phyloP scores from a whole-genome alignment of 2,329 filamentous ascomycete genomes.

The Lachnellula arida region DNA sequence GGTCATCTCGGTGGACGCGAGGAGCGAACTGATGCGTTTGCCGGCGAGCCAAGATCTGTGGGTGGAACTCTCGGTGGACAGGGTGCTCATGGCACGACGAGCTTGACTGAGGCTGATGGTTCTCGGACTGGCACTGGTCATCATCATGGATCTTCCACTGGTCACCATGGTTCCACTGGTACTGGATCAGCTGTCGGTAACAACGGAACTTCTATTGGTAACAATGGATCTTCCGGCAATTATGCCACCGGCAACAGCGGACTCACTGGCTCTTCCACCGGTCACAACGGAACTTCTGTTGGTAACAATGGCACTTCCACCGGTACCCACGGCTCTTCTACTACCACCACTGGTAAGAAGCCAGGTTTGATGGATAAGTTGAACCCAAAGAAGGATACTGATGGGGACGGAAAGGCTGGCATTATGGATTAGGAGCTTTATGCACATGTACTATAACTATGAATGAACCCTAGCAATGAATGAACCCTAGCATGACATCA shows the following conservation, averaged over 20 bases:
- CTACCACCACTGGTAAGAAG: slow-evolving; percentile 33
- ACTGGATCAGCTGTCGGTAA: too few relatives aligned
- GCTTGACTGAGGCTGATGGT: slow-evolving; percentile 24
- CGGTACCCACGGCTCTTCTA: slow-evolving; percentile 3
- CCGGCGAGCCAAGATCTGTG: slow-evolving; percentile 54
- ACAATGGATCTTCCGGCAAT: neutral
- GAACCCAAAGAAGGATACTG: slow-evolving; percentile 49
- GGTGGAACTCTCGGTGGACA: slow-evolving; percentile 27
- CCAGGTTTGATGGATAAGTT: slow-evolving; percentile 47
- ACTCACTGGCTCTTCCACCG: neutral
- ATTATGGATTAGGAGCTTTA: slow-evolving; percentile 45
- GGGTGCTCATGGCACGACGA: slow-evolving; percentile 26
- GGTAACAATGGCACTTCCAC: slow-evolving; percentile 1
- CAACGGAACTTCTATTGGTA: neutral
- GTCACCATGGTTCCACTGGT: too few relatives aligned
- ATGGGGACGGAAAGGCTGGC: slow-evolving; percentile 51
- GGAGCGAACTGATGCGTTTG: slow-evolving; percentile 54
- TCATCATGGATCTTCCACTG: neutral
- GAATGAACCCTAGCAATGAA: too few relatives aligned
- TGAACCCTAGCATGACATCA: too few relatives aligned
- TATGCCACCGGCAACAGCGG: too few relatives aligned
- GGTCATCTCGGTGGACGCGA: slow-evolving; percentile 50
- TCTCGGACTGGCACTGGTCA: neutral
- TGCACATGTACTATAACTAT: too few relatives aligned
- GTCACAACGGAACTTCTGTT: slow-evolving; percentile 2